phyloP scores from a whole-genome alignment of 805 yeast species.

The Candida xiaguanensis region DNA sequence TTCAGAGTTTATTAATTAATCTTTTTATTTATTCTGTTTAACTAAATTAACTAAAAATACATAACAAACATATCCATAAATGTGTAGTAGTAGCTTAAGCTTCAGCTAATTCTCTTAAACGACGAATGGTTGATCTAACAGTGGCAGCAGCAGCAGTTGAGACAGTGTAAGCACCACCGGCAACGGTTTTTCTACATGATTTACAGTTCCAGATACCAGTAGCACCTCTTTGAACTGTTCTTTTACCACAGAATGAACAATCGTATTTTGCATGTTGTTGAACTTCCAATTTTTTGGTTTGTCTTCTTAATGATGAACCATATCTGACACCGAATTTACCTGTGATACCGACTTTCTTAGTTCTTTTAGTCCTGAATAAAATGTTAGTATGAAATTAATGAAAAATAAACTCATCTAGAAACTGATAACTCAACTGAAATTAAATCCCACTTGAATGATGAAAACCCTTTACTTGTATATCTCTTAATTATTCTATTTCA shows the following conservation, averaged over 20 bases:
- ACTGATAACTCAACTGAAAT: too few relatives aligned
- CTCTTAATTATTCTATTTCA: too few relatives aligned
- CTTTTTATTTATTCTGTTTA: not conserved
- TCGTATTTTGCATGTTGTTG: slow-evolving; percentile 99
- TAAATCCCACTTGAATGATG: too few relatives aligned
- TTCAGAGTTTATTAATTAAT: not conserved
- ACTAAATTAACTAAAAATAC: not conserved
- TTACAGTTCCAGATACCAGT: slow-evolving; percentile 99
- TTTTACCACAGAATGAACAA: slow-evolving; percentile 99
- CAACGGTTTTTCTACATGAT: slow-evolving; percentile 93
- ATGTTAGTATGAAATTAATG: slow-evolving; percentile 40
- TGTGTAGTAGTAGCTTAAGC: slow-evolving; percentile 56
- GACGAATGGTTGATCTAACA: slow-evolving; percentile 99
- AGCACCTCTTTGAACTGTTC: slow-evolving; percentile 95
- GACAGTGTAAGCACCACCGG: slow-evolving; percentile 99
- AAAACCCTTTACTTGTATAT: too few relatives aligned
- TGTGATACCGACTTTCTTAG: slow-evolving; percentile 99
- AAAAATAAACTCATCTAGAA: too few relatives aligned
- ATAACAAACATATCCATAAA: not conserved
- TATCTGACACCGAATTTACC: slow-evolving; percentile 99
- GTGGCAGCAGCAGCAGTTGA: slow-evolving; percentile 99
- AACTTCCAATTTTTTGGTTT: slow-evolving; percentile 97
- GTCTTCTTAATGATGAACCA: slow-evolving; percentile 99
- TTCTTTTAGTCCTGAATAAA: slow-evolving; percentile 93
- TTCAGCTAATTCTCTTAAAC: slow-evolving; percentile 99